Evolutionary conservation across 805 yeast genomes (phyloP).

Genomic region (Yamadazyma laniorum): DNA sequence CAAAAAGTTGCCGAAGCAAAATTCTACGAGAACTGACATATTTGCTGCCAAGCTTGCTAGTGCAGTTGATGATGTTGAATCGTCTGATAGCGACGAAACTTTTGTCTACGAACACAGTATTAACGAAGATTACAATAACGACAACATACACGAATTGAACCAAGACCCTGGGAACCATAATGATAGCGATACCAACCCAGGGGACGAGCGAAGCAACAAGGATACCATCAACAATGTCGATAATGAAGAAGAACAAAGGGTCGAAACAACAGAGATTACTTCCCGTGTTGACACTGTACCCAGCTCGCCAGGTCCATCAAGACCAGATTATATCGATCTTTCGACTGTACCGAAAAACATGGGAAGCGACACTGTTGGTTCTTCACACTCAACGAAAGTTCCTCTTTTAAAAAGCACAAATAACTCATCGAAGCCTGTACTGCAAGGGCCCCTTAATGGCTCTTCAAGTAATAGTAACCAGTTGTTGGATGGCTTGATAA

Average conservation of each 20-base stretch:
- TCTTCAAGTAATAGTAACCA: conserved; percentile 11
- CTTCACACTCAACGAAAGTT: neutral
- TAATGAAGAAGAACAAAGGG: neutral
- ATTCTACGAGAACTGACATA: conserved; percentile 80
- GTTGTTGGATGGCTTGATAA: conserved; percentile 5
- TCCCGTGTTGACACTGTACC: neutral
- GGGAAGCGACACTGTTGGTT: neutral
- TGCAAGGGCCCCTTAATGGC: conserved; percentile 4
- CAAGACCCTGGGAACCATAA: neutral
- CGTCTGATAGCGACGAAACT: conserved; percentile 89
- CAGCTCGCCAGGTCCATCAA: neutral
- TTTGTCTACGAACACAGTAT: conserved; percentile 79
- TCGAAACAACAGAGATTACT: neutral
- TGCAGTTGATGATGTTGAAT: conserved; percentile 87
- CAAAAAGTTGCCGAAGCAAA: conserved; percentile 42
- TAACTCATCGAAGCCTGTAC: conserved; percentile 6
- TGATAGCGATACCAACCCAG: neutral
- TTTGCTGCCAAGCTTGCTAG: conserved; percentile 94
- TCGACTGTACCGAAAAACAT: neutral
- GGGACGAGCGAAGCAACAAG: neutral
- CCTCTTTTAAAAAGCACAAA: conserved; percentile 4
- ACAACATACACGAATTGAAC: neutral
- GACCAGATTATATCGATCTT: neutral
- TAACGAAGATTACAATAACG: conserved; percentile 9
- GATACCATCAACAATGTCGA: conserved; percentile 1